phyloP scores from a whole-genome alignment of 192 early-diverging fungal genomes.

The Podila horticola region DNA sequence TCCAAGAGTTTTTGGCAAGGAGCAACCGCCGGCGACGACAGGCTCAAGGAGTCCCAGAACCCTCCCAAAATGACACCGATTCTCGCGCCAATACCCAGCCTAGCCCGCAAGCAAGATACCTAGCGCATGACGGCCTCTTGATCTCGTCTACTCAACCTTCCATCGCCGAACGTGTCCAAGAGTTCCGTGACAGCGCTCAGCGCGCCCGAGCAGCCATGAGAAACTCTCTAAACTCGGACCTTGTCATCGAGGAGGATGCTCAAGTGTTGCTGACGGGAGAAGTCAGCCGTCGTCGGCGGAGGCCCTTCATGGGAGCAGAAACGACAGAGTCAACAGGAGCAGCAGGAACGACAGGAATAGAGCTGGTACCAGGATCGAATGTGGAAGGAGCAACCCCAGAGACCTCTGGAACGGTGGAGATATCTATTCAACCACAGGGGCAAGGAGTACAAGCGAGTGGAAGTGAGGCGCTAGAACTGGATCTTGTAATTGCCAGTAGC shows the following conservation, averaged over 20 bases:
- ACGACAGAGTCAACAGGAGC: not conserved
- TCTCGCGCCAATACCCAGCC: not conserved
- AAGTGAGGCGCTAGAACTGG: too few relatives aligned
- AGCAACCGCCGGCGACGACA: not conserved
- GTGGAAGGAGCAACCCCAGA: not conserved
- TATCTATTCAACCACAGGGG: not conserved
- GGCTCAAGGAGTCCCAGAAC: not conserved
- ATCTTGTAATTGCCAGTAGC: too few relatives aligned
- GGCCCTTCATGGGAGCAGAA: not conserved
- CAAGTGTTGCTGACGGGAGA: constrained; percentile 37
- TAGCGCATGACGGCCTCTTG: constrained; percentile 22
- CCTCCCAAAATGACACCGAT: not conserved
- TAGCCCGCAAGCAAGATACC: constrained; percentile 10
- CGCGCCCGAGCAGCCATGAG: constrained; percentile 32
- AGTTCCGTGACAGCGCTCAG: constrained; percentile 27
- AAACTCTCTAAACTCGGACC: constrained; percentile 21
- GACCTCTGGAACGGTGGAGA: not conserved
- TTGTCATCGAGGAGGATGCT: constrained; percentile 36
- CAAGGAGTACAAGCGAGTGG: too few relatives aligned
- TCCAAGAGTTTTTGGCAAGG: constrained; percentile 20
- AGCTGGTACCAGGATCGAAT: not conserved
- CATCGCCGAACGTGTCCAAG: not conserved
- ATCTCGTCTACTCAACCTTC: constrained; percentile 5
- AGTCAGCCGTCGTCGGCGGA: constrained; percentile 35
- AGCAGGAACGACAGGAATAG: not conserved